Evolutionary conservation across 2,329 filamentous ascomycete genomes (phyloP), one percentile per base, ranked within the genome.

Genomic region (Byssochlamys sp.): DNA sequence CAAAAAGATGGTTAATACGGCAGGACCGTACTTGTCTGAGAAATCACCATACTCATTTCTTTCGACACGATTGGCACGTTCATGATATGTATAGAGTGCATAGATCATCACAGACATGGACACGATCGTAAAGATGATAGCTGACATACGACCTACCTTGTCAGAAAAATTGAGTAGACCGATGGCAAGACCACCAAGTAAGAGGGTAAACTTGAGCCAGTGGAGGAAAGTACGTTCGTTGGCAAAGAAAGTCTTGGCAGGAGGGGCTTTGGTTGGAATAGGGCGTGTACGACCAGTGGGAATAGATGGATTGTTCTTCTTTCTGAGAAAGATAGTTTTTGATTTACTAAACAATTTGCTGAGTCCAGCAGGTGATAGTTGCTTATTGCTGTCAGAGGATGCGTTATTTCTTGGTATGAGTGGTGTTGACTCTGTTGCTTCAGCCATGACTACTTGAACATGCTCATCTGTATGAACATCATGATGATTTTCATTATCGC

Each of bases 181-280:
- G 7, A 88, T 86, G 11, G 91, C 90, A 65, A 95, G 92, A 28
- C 88, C 87, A 66, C 90, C 90, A 56, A 99, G 86, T 69, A 96
- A 91, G 68, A 97, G 95, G 54, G 89, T 92, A 75, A 95, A 97
- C 74, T 99, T 92, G 66, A 99, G 88, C 91, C 94, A 99, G 61
- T 90, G 89, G 58, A 99, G 81, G 76, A 96, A 99, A 0, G 94
- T 99, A 62, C 94, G 84, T 75, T 99, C 94, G 0, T 91, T 91
- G 26, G 94, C 94, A 70, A 99, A 96, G 73, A 91, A 96, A 55
- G 99, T 94, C 76, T 99, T 99, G n/a, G n/a, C n/a, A n/a, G n/a
- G n/a, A n/a, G n/a, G 31, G 94, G 94, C 74, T 99, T 94, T 33
- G 99, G 91, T 53, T 94, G 86, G 57, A 97, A 87, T 12, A 92